phyloP scores from a whole-genome alignment of 2,329 filamentous ascomycete species.

The Aspergillus novofumigatus region DNA sequence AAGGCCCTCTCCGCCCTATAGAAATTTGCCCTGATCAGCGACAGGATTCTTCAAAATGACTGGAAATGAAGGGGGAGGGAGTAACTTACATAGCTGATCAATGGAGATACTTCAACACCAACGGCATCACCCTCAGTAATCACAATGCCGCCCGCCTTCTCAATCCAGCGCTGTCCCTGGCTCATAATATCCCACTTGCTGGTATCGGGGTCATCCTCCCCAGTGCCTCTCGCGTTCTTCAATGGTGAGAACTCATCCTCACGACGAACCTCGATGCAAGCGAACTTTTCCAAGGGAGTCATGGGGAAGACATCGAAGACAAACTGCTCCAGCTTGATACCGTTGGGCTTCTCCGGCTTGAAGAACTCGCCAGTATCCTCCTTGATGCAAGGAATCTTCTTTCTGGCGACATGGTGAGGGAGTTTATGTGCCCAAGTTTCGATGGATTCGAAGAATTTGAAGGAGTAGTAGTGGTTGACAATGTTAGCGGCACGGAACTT shows the following conservation, averaged over 20 bases:
- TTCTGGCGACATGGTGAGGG: constrained; percentile 91
- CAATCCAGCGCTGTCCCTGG: constrained; percentile 82
- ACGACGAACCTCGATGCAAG: constrained; percentile 89
- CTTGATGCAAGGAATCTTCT: constrained; percentile 93
- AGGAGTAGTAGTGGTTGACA: constrained; percentile 99
- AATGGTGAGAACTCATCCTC: constrained; percentile 98
- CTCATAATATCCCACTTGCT: constrained; percentile 85
- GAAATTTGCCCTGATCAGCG: constrained; percentile 1
- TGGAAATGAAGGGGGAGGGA: not conserved
- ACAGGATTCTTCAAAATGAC: not conserved
- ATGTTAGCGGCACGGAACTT: constrained; percentile 99
- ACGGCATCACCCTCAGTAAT: constrained; percentile 57
- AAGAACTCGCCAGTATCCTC: constrained; percentile 70
- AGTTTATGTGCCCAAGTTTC: constrained; percentile 80
- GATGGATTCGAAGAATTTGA: constrained; percentile 85
- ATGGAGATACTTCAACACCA: constrained; percentile 85
- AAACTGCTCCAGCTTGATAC: constrained; percentile 98
- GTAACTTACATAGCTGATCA: constrained; percentile 87
- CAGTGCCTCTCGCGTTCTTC: constrained; percentile 83
- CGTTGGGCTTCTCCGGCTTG: constrained; percentile 93
- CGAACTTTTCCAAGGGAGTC: constrained; percentile 81
- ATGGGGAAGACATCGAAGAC: constrained; percentile 98
- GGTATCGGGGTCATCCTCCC: constrained; percentile 90
- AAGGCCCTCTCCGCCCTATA: constrained; percentile 58
- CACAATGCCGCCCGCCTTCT: constrained; percentile 72